Percentiles rank a stretch among this genome's conserved stretches.
Conservation (phyloP, 257 asterid species). For the Scutellaria baicalensis region DNA sequence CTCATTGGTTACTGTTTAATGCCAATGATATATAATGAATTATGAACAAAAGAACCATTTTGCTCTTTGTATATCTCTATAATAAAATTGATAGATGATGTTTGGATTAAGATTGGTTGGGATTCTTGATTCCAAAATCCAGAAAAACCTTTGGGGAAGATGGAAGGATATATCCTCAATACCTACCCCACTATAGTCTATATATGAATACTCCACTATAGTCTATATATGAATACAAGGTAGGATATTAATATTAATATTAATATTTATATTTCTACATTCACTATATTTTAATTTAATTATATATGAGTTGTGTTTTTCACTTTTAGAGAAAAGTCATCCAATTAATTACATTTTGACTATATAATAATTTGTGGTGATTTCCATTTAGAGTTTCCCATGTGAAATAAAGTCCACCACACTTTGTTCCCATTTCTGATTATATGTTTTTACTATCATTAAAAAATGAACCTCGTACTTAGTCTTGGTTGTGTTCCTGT, state of each 20-base stretch:
- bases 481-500: too few relatives aligned
- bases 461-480: too few relatives aligned
- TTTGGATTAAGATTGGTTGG: too few relatives aligned
- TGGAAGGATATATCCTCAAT: background rate
- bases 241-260: background rate
- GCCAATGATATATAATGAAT: too few relatives aligned
- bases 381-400: background rate
- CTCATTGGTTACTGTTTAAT: too few relatives aligned
- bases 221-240: too few relatives aligned
- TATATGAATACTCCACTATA: background rate
- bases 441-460: too few relatives aligned
- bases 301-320: background rate
- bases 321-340: background rate
- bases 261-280: too few relatives aligned
- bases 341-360: background rate
- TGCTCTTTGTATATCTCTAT: too few relatives aligned
- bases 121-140: too few relatives aligned
- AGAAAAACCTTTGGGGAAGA: background rate
- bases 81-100: too few relatives aligned
- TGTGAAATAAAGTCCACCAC: background rate
- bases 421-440: background rate
- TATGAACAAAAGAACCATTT: too few relatives aligned
- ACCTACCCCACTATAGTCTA: background rate
- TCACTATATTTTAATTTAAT: background rate
- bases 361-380: background rate